A percentile compares a stretch with the other conserved stretches of the same genome.
Conservation (phyloP, 257 asterid species). For the Jacaranda copaia region DNA sequence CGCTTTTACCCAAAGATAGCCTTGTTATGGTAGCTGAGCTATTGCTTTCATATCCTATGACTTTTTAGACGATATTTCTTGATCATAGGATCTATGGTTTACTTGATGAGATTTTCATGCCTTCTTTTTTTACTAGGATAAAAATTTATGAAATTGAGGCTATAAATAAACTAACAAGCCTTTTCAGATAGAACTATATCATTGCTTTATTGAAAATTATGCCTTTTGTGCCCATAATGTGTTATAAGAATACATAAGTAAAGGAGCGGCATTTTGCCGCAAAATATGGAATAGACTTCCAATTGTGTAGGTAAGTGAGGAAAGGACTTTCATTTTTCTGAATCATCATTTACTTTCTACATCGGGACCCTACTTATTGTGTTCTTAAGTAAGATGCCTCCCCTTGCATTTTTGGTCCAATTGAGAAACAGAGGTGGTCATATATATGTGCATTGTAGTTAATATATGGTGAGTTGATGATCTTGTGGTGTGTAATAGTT, state of each 20-base stretch:
- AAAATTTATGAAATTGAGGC: no score
- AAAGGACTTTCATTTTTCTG: not conserved
- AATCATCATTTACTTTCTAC: slow-evolving; percentile 29
- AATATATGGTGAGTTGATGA: slow-evolving; percentile 61
- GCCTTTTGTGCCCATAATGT: not conserved
- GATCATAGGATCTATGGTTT: not conserved
- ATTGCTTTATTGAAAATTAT: not conserved
- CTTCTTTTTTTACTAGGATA: no score
- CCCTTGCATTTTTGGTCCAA: slow-evolving; percentile 78
- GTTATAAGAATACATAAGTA: not conserved
- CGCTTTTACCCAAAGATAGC: slow-evolving; percentile 79
- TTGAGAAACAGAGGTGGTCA: slow-evolving; percentile 86
- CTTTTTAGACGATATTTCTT: slow-evolving; percentile 25
- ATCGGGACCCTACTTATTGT: slow-evolving; percentile 67
- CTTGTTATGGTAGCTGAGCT: slow-evolving; percentile 76
- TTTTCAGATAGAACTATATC: no score
- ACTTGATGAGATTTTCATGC: not conserved
- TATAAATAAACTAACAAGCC: no score
- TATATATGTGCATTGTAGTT: slow-evolving; percentile 77
- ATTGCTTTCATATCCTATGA: slow-evolving; percentile 39
- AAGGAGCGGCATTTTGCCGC: no score
- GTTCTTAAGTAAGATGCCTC: slow-evolving; percentile 66
- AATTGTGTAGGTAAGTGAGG: not conserved
- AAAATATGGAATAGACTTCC: no score
- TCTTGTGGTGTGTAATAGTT: slow-evolving; percentile 14